These are phyloP conservation scores for Eimeria brunetti DNA, from an alignment of 169 alveolate species.

Conservation along the genomic window DNA sequence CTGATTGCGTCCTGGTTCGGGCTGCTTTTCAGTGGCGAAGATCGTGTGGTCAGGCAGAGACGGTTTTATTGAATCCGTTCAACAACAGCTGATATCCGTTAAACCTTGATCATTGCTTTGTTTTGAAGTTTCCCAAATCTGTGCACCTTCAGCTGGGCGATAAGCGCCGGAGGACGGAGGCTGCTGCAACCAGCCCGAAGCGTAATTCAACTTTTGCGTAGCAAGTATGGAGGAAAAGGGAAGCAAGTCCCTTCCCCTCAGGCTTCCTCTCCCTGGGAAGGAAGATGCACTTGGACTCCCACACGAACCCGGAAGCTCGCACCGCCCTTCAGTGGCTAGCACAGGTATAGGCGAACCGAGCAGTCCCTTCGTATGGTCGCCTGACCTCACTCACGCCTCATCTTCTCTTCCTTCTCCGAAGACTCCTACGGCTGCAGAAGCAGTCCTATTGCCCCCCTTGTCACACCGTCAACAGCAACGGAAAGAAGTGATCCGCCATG, in stretches of 20 bases:
- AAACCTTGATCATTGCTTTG: background rate
- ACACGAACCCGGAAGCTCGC: conserved; percentile 38
- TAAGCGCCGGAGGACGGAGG: background rate
- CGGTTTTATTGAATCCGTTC: background rate
- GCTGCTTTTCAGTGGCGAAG: conserved; percentile 34
- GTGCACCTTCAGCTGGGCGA: background rate
- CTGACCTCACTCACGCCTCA: conserved; percentile 13
- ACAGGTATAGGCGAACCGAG: conserved; percentile 37
- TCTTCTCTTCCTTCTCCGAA: conserved; percentile 30
- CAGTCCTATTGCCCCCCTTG: background rate
- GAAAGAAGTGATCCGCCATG: conserved; percentile 26
- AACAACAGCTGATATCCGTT: background rate
- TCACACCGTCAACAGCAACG: background rate
- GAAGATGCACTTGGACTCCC: background rate
- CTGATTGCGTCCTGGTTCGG: background rate
- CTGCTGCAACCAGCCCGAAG: background rate
- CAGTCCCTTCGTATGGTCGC: conserved; percentile 35
- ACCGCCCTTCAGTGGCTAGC: conserved; percentile 55
- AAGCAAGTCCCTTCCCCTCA: background rate
- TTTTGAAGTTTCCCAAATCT: background rate
- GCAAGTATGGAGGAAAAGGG: conserved; percentile 18
- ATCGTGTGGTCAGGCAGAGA: background rate
- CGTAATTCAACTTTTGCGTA: background rate
- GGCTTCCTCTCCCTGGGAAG: conserved; percentile 16
- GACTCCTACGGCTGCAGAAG: background rate